Conservation (phyloP, 305 asterid species). For the Nicotiana rustica region DNA sequence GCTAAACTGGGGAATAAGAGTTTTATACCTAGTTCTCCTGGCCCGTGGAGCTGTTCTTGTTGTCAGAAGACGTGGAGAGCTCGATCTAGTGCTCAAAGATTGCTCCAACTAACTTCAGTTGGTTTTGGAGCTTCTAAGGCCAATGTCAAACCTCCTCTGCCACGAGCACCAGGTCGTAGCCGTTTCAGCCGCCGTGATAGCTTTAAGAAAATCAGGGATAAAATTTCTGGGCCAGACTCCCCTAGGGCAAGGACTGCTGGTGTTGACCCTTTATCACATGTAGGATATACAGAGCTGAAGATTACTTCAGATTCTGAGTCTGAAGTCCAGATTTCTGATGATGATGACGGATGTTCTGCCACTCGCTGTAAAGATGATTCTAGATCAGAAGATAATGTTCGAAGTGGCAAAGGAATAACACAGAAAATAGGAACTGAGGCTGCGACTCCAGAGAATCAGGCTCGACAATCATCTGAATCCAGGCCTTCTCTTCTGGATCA, state of each 20-base stretch:
- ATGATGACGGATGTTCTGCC: conserved; percentile 57
- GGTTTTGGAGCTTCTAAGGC: conserved; percentile 80
- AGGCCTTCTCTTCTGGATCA: conserved; percentile 49
- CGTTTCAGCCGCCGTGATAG: conserved; percentile 74
- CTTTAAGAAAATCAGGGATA: conserved; percentile 73
- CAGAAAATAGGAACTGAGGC: conserved; percentile 37
- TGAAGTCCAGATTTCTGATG: conserved; percentile 71
- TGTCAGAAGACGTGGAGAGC: conserved; percentile 63
- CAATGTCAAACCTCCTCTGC: conserved; percentile 77
- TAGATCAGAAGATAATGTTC: conserved; percentile 28
- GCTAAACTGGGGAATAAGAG: conserved; percentile 63
- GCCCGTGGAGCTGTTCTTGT: conserved; percentile 71
- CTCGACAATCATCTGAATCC: conserved; percentile 41
- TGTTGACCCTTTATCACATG: conserved; percentile 58
- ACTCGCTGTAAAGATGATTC: conserved; percentile 34
- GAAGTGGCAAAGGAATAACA: conserved; percentile 21
- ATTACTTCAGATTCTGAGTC: conserved; percentile 87
- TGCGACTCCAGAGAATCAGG: conserved; percentile 39
- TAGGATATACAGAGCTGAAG: conserved; percentile 80
- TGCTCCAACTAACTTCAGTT: conserved; percentile 56
- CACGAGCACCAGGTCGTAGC: conserved; percentile 68
- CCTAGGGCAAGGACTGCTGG: conserved; percentile 41
- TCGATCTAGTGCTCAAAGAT: conserved; percentile 62
- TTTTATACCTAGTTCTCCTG: conserved; percentile 48
- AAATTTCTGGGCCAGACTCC: conserved; percentile 51